These are phyloP conservation scores for Ophidiomyces ophidiicola DNA, from an alignment of 2,329 filamentous ascomycete species.

Conservation along the genomic window DNA sequence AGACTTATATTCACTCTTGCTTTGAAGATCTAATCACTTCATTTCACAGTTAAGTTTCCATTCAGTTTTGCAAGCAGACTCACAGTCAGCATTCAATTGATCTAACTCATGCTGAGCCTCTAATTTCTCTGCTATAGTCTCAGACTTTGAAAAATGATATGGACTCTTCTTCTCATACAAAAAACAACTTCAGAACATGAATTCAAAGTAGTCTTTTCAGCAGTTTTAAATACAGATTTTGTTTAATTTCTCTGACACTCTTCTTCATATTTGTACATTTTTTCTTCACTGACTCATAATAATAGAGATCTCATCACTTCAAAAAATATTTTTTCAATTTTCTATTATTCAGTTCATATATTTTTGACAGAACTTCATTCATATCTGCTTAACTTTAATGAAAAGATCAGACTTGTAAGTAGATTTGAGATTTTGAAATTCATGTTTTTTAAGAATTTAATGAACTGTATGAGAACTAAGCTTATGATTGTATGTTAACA, in stretches of 20 bases:
- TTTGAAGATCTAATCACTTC: constrained; percentile 10
- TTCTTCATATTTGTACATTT: too few relatives aligned
- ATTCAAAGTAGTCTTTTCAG: constrained; percentile 17
- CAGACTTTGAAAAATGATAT: constrained; percentile 17
- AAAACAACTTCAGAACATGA: constrained; percentile 23
- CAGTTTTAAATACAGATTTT: constrained; percentile 12
- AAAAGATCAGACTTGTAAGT: constrained; percentile 16
- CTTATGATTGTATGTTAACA: constrained; percentile 13
- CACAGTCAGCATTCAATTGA: constrained; percentile 14
- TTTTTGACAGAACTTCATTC: constrained; percentile 13
- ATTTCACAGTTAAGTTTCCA: constrained; percentile 18
- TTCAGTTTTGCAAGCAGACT: constrained; percentile 12
- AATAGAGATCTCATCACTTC: constrained; percentile 16
- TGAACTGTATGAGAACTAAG: too few relatives aligned
- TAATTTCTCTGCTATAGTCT: constrained; percentile 17
- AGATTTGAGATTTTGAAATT: constrained; percentile 13
- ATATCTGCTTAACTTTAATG: constrained; percentile 3
- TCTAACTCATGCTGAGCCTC: constrained; percentile 14
- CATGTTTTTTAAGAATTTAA: constrained; percentile 11
- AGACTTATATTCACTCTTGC: too few relatives aligned
- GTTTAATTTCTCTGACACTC: constrained; percentile 10
- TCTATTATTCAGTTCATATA: constrained; percentile 17
- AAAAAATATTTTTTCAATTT: constrained; percentile 19
- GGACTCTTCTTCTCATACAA: constrained; percentile 22
- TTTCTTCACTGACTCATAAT: not conserved